phyloP scores from a whole-genome alignment of 2,329 filamentous ascomycete genomes.

The Gaeumannomyces sp. region DNA sequence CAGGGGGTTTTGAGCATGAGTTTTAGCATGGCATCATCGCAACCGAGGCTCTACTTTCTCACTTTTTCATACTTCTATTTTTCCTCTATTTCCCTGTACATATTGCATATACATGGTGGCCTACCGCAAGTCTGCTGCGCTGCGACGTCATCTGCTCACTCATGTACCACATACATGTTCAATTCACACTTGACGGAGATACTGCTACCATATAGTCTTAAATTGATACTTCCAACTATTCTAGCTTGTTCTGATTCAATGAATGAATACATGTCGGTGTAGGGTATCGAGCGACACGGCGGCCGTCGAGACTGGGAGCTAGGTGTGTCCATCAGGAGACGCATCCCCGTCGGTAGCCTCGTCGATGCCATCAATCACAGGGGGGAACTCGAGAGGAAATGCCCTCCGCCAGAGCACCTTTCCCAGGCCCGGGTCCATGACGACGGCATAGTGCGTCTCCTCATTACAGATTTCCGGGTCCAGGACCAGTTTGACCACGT shows the following conservation, averaged over 20 bases:
- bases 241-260: no score
- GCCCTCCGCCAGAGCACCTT: slow-evolving; percentile 33
- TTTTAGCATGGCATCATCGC: not conserved
- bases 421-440: slow-evolving; percentile 41
- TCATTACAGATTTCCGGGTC: slow-evolving; percentile 22
- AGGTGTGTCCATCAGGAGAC: no score
- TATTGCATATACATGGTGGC: not conserved
- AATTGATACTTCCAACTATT: no score
- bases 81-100: not conserved
- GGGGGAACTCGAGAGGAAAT: slow-evolving; percentile 8
- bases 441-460: slow-evolving; percentile 28
- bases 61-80: not conserved
- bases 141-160: not conserved
- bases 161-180: not conserved
- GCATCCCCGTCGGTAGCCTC: not conserved
- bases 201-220: no score
- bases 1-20: not conserved
- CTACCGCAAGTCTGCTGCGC: not conserved
- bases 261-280: no score
- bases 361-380: not conserved
- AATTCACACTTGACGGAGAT: not conserved
- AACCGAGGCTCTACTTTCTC: not conserved
- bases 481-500: slow-evolving; percentile 22
- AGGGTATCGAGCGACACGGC: no score
- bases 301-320: no score